Base-by-base conservation (phyloP, 1,284 basidiomycete genomes). In the Puccinia coronata region DNA sequence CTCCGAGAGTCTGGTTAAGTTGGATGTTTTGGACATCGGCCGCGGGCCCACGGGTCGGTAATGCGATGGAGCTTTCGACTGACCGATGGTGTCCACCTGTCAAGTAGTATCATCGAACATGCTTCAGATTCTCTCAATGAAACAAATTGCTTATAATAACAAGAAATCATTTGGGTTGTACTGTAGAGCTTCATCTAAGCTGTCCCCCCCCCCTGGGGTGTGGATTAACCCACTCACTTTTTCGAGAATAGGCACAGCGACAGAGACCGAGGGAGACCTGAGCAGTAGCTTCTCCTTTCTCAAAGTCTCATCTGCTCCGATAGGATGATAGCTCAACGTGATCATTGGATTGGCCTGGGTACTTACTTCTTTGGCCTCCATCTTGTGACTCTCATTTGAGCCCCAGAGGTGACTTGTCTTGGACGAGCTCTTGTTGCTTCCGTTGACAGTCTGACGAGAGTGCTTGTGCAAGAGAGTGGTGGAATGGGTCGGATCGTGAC, bases 361-460 rank as follows among this genome's bases (percentile, higher is more conserved):
- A 43, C 6, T 67, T 23, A 25, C 8, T 6, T 5, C 43, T 49
- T 25, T 47, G 6, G 41, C 25, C 41, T 49, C 25, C n/a, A 51
- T 49, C 67, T 49, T 70, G n/a, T 70, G 41, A n/a, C 67, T 70
- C 47, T 70, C 67, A 70, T 73, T 51, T 9, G 71, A 73, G 53
- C 34, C 34, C 71, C 36, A 55, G 51, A 49, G 49, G 34, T 23
- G 36, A 34, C 49, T 53, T 20, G 34, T 71, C 1, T 6, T 16
- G 20, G 51, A 41, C 25, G 36, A 73, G n/a, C 51, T 73, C 36
- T 34, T n/a, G n/a, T 39, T 23, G 34, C 47, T 41, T n/a, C 53
- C 31, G 53, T 18, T 25, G 28, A 28, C 31, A 39, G 36, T 31
- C 51, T 55, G 51, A 3, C 71, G 53, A 31, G 71, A 73, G 47